These are phyloP conservation scores for Penicillium brasilianum DNA, from an alignment of 2,329 filamentous ascomycete genomes.

Conservation along the genomic window DNA sequence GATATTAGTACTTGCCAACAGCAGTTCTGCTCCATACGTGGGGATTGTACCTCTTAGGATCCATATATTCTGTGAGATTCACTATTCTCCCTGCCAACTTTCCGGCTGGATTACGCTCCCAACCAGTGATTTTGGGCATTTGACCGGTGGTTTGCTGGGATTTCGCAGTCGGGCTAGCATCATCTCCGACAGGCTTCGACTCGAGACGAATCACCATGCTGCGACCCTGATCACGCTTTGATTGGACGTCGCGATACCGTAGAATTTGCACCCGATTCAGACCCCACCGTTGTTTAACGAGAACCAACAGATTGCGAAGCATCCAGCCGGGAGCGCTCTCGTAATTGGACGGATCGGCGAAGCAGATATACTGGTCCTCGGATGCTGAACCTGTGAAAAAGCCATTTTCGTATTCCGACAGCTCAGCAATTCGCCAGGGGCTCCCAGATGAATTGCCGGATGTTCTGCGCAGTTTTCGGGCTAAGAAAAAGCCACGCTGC, in stretches of 20 bases:
- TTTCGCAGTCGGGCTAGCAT: conserved; percentile 38
- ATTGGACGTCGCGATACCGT: conserved; percentile 85
- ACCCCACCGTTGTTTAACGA: conserved; percentile 81
- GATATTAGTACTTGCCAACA: conserved; percentile 1
- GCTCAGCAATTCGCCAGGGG: conserved; percentile 74
- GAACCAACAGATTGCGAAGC: conserved; percentile 82
- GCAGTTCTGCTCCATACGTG: not conserved
- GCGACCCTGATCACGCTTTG: conserved; percentile 75
- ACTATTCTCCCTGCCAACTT: conserved; percentile 79
- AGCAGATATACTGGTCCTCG: conserved; percentile 82
- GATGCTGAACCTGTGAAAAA: conserved; percentile 78
- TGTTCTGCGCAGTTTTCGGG: conserved; percentile 57
- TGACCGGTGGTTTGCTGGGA: conserved; percentile 17
- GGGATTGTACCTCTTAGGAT: conserved; percentile 66
- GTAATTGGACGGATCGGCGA: conserved; percentile 93
- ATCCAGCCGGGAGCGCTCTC: conserved; percentile 88
- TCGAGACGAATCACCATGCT: conserved; percentile 76
- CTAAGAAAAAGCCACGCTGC: conserved; percentile 96
- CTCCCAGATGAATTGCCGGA: conserved; percentile 8
- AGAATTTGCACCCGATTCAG: conserved; percentile 79
- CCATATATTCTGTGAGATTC: conserved; percentile 90
- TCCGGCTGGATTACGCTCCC: conserved; percentile 81
- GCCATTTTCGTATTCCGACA: conserved; percentile 79
- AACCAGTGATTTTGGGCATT: conserved; percentile 91
- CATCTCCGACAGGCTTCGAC: conserved; percentile 25